Base-by-base conservation (phyloP, 1,284 basidiomycete species). In the Heterobasidion parviporum region DNA sequence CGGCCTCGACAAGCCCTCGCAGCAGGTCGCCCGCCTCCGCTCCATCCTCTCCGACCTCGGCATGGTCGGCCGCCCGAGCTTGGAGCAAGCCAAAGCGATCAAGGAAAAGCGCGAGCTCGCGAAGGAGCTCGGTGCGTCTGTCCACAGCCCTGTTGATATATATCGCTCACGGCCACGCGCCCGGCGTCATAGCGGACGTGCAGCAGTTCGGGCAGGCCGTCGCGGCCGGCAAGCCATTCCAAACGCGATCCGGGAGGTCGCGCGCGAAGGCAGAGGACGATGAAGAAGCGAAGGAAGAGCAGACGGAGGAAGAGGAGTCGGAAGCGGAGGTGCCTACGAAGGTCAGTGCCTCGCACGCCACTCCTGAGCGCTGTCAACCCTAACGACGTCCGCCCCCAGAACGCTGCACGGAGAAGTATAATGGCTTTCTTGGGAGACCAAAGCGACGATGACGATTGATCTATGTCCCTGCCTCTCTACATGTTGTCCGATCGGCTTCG, bases 71-170 rank as follows among this genome's bases (percentile, higher is more conserved):
- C 77, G 86, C n/a, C 74, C 84, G 62, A 92, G 82, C 58, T 61
- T 92, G 65, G 87, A 88, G 55, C 86, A 93, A 69, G 92, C 92
- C 2, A 88, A 81, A 62, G 70, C 73, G 1, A 85, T 94, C 64
- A 86, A 78, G 60, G 79, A 75, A 64, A 79, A 80, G 63, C 73
- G 89, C 50, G 92, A 93, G 64, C 68, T 94, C 8, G 87, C 80
- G 32, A 75, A 89, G 60, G 92, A 95, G 65, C 76, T 94, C 14
- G 79, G 91, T 93, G 63, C 45, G 81, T 72, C 18, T 32, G 26
- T 6, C 12, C n/a, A 59, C 8, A 53, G 34, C 7, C 32, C 50
- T 16, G 35, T 38, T 48, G 33, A 43, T 45, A 56, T 8, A 18
- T 10, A 54, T 2, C 33, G 35, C 35, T 51, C 18, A 57, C 54